Evolutionary conservation across 805 yeast species (phyloP).

Genomic region (Candida arabinofermentans): DNA sequence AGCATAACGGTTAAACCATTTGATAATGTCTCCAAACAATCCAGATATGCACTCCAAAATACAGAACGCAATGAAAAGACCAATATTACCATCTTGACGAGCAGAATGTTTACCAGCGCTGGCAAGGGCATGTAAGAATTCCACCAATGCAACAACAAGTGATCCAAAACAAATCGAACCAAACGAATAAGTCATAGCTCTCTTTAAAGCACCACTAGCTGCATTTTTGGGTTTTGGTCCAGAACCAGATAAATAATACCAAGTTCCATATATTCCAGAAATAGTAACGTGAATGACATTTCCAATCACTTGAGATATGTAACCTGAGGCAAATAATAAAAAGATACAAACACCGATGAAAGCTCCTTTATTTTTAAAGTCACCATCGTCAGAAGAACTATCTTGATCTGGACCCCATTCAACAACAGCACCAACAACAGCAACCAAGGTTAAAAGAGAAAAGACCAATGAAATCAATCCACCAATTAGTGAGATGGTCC

Average conservation of each 20-base stretch:
- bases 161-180: conserved; percentile 86
- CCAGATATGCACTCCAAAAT: conserved; percentile 24
- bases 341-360: conserved; percentile 38
- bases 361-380: conserved; percentile 12
- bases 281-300: conserved; percentile 76
- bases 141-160: conserved; percentile 69
- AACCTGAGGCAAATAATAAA: conserved; percentile 76
- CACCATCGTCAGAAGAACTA: conserved; percentile 13
- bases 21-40: conserved; percentile 36
- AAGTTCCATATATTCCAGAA: conserved; percentile 82
- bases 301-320: conserved; percentile 74
- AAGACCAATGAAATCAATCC: conserved; percentile 1
- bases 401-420: conserved; percentile 18
- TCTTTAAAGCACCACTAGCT: conserved; percentile 67
- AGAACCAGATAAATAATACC: conserved; percentile 64
- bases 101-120: conserved; percentile 8
- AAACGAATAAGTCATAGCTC: conserved; percentile 80
- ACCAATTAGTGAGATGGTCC: conserved; percentile 36
- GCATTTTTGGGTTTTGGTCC: conserved; percentile 70
- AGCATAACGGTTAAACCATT: conserved; percentile 86
- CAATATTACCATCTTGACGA: conserved; percentile 7
- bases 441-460: background rate
- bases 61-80: conserved; percentile 3
- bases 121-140: conserved; percentile 22
- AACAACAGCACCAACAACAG: conserved; percentile 47